Evolutionary conservation across 2,329 filamentous ascomycete species (phyloP), one percentile per base, ranked within the genome.

Genomic region (Talaromyces albobiverticillius): DNA sequence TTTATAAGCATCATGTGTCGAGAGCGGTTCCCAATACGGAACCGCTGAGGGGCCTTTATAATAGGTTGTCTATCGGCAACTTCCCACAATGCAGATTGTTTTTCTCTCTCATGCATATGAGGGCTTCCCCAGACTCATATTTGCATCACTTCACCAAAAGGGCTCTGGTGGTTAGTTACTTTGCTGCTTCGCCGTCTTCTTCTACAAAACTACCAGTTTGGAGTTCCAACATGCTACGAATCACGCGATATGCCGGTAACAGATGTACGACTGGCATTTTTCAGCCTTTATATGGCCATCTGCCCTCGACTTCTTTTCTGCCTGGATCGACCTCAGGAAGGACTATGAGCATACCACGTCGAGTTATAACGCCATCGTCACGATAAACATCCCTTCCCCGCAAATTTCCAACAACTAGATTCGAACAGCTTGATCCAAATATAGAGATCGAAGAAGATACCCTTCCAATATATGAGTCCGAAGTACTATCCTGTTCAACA

Each of bases 401-500:
- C 7, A 18, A 26, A 16, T 16, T 45, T 22, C 47, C 18, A 29
- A n/a, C 14, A 22, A 22, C 40, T 14, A 40, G 49, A 22, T 52
- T 45, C 16, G 36, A 46, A 20, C 22, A 32, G 13, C 23, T 46
- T 2, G 26, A 52, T 14, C 40, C 26, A 14, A 32, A 13, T 11
- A 43, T 16, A 2, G 22, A 41, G 14, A 29, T 45, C 10, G 46
- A 45, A 41, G 52, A 54, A 20, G 52, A 54, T 18, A 43, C 29
- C 1, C 20, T 50, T 1, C 10, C 32, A 3, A 45, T 16, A 9
- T 54, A 54, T 26, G 6, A 50, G 13, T 4, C 34, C 2, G n/a
- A 41, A 49, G 36, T 54, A 48, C 8, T 69, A 69, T 60, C 64
- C 66, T 18, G 58, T 60, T 31, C 57, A 52, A 34, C 67, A 70